Percentiles rank a stretch among this genome's conserved stretches.
phyloP scores from a whole-genome alignment of 106 monocot genomes.

The Ottelia alismoides region DNA sequence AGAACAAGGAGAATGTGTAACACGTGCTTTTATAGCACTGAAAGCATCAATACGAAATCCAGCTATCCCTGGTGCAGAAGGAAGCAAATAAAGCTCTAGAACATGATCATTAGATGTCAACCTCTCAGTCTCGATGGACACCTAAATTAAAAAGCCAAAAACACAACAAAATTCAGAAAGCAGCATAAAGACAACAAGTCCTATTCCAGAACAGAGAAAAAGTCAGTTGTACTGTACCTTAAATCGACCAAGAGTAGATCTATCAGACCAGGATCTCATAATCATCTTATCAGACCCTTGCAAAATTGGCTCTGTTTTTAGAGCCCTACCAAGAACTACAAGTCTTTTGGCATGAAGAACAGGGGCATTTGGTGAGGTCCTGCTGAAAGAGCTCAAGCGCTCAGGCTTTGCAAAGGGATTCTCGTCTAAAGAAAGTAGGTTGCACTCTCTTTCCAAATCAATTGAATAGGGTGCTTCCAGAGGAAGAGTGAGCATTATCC shows the following conservation, averaged over 20 bases:
- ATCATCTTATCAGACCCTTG: conserved; percentile 46
- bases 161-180: no score
- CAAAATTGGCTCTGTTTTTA: conserved; percentile 25
- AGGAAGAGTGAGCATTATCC: conserved; percentile 59
- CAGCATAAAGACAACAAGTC: no score
- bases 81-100: conserved; percentile 60
- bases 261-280: conserved; percentile 48
- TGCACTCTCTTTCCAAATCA: conserved; percentile 34
- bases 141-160: no score
- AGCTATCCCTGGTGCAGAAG: conserved; percentile 43
- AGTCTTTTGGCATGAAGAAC: conserved; percentile 88
- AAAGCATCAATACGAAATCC: conserved; percentile 92
- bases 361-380: conserved; percentile 8
- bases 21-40: conserved; percentile 63
- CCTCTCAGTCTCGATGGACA: conserved; percentile 81
- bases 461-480: conserved; percentile 23
- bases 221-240: conserved; percentile 59
- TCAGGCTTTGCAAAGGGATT: conserved; percentile 17
- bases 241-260: conserved; percentile 63
- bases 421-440: conserved; percentile 75
- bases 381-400: conserved; percentile 9
- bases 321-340: conserved; percentile 64
- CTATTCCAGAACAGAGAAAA: no score
- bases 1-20: conserved; percentile 65
- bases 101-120: conserved; percentile 66